Evolutionary conservation across 2,329 filamentous ascomycete genomes (phyloP).

Genomic region (Elsinoe batatas): DNA sequence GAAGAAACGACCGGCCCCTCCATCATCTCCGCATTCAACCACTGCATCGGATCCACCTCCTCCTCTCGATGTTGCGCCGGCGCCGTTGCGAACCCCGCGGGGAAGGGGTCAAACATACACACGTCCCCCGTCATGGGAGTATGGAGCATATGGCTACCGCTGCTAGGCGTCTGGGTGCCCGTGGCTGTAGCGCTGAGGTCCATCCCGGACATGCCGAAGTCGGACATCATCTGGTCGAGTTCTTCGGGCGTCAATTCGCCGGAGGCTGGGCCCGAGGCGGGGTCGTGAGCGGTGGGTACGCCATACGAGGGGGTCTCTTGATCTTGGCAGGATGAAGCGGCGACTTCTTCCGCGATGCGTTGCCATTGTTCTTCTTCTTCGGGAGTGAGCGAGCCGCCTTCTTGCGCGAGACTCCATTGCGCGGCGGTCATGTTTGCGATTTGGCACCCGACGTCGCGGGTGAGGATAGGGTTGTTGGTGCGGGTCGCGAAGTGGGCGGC

Average conservation of each 20-base stretch:
- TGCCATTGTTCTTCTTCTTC: neutral
- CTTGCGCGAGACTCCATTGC: neutral
- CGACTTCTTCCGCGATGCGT: neutral
- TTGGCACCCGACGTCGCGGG: neutral
- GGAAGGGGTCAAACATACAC: slow-evolving; percentile 1
- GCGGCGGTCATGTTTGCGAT: neutral
- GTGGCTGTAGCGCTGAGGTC: neutral
- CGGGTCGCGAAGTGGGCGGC: neutral
- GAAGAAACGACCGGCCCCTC: neutral
- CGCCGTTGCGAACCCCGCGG: neutral
- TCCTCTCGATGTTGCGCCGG: neutral
- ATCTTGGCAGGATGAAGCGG: too few species aligned
- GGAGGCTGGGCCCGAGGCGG: neutral
- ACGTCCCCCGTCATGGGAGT: neutral
- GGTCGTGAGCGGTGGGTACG: neutral
- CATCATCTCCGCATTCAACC: slow-evolving; percentile 7
- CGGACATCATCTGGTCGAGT: neutral
- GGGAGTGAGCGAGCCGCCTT: neutral
- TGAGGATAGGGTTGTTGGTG: neutral
- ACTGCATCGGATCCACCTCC: slow-evolving; percentile 7
- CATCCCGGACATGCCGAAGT: slow-evolving; percentile 5
- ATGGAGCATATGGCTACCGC: neutral
- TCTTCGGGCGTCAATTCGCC: neutral
- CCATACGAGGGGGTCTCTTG: too few species aligned
- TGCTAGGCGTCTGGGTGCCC: slow-evolving; percentile 4